Conservation (phyloP, 1,139 yeast species). For the Saccharomycopsis phalli region DNA sequence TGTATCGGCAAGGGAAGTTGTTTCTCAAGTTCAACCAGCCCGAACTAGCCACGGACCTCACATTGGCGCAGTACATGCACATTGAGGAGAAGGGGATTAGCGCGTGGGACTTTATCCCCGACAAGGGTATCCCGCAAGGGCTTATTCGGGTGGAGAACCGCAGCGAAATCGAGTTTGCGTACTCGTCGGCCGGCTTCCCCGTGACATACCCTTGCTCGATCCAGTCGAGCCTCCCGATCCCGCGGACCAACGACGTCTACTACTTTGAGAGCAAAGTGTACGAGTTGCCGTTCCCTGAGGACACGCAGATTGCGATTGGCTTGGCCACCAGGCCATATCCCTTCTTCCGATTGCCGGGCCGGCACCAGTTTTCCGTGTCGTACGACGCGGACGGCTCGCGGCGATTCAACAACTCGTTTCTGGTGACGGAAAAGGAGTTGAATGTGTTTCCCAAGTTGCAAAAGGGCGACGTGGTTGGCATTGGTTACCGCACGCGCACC, state of each 20-base stretch:
- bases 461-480: slow-evolving; percentile 82
- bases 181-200: background rate
- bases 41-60: slow-evolving; percentile 32
- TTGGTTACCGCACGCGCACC: slow-evolving; percentile 64
- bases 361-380: slow-evolving; percentile 71
- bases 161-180: slow-evolving; percentile 47
- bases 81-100: slow-evolving; percentile 88
- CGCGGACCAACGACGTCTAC: slow-evolving; percentile 41
- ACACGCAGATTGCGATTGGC: slow-evolving; percentile 59
- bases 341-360: slow-evolving; percentile 78
- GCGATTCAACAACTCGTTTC: slow-evolving; percentile 74
- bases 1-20: slow-evolving; percentile 52
- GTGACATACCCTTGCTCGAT: slow-evolving; percentile 33
- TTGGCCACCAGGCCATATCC: slow-evolving; percentile 88
- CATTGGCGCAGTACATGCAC: slow-evolving; percentile 15
- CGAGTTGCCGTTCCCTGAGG: slow-evolving; percentile 31
- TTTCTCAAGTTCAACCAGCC: slow-evolving; percentile 46
- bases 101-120: slow-evolving; percentile 89
- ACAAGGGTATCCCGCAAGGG: slow-evolving; percentile 33
- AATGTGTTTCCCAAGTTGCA: slow-evolving; percentile 58
- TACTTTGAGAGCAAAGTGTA: slow-evolving; percentile 65
- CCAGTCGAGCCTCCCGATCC: slow-evolving; percentile 55
- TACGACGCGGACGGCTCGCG: slow-evolving; percentile 81
- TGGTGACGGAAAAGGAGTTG: slow-evolving; percentile 44
- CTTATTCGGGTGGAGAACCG: slow-evolving; percentile 45